Conservation (phyloP, 345 rosid genomes). For the Firmiana major region DNA sequence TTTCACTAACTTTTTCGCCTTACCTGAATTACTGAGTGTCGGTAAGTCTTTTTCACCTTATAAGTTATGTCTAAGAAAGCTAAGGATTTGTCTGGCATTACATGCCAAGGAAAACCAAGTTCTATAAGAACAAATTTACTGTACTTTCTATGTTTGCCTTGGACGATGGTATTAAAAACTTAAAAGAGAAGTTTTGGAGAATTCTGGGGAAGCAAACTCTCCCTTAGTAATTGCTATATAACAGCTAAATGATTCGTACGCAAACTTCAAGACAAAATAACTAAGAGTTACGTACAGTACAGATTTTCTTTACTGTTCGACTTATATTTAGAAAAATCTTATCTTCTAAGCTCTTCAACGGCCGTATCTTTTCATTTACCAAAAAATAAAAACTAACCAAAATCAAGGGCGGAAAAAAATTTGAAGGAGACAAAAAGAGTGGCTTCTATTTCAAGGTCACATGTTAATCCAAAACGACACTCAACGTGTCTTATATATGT, state of each 20-base stretch:
- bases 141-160: not conserved
- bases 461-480: not conserved
- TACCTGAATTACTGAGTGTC: not conserved
- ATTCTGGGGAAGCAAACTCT: not conserved
- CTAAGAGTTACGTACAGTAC: not conserved
- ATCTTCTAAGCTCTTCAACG: not conserved
- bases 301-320: not conserved
- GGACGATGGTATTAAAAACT: not conserved
- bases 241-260: not conserved
- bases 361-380: not conserved
- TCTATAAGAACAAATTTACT: not conserved
- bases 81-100: not conserved
- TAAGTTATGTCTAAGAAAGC: slow-evolving; percentile 19
- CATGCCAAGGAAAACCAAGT: not conserved
- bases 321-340: not conserved
- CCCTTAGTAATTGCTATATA: not conserved
- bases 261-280: not conserved
- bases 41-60: slow-evolving; percentile 9
- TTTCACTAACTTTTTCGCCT: slow-evolving; percentile 7
- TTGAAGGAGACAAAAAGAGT: not conserved
- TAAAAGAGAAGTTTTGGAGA: slow-evolving; percentile 5
- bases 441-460: not conserved
- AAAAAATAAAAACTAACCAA: not conserved
- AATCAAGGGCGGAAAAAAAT: not conserved
- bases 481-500: not conserved